Evolutionary conservation across 805 yeast genomes (phyloP).

Genomic region (Isabelozyma rhagii): DNA sequence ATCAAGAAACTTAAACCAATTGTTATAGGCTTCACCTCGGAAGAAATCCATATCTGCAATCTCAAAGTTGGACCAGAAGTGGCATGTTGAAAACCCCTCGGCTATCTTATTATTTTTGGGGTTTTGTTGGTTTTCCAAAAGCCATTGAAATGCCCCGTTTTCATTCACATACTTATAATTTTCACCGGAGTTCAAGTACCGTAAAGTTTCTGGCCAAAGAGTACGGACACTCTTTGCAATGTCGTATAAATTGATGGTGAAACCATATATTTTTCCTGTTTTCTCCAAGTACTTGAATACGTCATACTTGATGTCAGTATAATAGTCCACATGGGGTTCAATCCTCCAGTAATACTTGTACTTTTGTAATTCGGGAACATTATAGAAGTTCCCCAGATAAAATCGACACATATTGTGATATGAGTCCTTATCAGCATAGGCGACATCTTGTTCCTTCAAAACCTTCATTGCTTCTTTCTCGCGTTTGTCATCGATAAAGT

Average conservation of each 20-base stretch:
- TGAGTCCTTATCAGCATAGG: constrained; percentile 58
- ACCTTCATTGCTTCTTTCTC: constrained; percentile 39
- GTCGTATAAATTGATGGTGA: constrained; percentile 66
- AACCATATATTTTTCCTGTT: constrained; percentile 71
- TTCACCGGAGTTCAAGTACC: constrained; percentile 54
- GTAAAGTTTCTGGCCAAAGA: constrained; percentile 68
- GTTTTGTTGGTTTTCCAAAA: constrained; percentile 49
- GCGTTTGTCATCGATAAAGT: constrained; percentile 44
- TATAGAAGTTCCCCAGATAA: constrained; percentile 62
- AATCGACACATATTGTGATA: constrained; percentile 87
- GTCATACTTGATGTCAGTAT: constrained; percentile 69
- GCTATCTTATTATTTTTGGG: constrained; percentile 42
- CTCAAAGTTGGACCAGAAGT: constrained; percentile 90
- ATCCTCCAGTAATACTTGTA: constrained; percentile 77
- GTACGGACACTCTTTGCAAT: constrained; percentile 59
- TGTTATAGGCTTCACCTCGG: constrained; percentile 62
- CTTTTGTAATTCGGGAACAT: constrained; percentile 58
- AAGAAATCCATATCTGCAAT: constrained; percentile 81
- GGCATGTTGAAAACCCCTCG: constrained; percentile 65
- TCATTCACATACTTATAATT: constrained; percentile 50
- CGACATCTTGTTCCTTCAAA: constrained; percentile 44
- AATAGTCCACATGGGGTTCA: constrained; percentile 71
- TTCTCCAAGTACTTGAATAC: constrained; percentile 70
- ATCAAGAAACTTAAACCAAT: constrained; percentile 65
- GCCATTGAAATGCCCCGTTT: constrained; percentile 52